phyloP scores from a whole-genome alignment of 2,329 filamentous ascomycete genomes.

The Fusarium sp. region DNA sequence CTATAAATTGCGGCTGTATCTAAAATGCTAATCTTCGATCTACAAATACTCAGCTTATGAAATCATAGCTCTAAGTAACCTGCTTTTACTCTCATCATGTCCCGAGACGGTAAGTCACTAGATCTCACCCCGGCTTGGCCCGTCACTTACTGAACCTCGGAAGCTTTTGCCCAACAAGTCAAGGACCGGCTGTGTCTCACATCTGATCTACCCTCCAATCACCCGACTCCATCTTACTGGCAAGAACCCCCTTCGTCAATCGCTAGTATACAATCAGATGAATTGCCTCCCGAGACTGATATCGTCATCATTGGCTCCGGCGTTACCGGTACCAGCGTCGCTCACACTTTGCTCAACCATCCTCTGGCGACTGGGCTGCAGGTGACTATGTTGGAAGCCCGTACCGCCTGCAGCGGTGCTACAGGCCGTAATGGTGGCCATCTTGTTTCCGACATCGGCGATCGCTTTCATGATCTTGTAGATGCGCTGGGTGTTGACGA shows the following conservation, averaged over 20 bases:
- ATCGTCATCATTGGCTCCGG: constrained; percentile 49
- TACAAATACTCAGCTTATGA: no score
- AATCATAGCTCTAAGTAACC: no score
- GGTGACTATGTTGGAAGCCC: constrained; percentile 46
- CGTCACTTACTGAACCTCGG: neutral
- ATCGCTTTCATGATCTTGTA: constrained; percentile 53
- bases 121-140: neutral
- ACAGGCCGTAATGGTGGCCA: constrained; percentile 50
- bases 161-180: neutral
- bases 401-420: constrained; percentile 45
- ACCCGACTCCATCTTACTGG: constrained; percentile 35
- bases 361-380: neutral
- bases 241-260: constrained; percentile 11
- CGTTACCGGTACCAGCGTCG: constrained; percentile 46
- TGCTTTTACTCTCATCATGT: neutral
- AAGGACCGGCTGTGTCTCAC: neutral
- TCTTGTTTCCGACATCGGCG: constrained; percentile 51
- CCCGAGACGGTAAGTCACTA: neutral
- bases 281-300: constrained; percentile 40
- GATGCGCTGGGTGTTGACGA: constrained; percentile 49
- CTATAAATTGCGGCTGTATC: no score
- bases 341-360: constrained; percentile 40
- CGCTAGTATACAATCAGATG: constrained; percentile 34
- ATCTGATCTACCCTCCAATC: neutral
- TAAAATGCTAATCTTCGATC: no score